Conservation (phyloP, 208 protist genomes). For the Acanthamoeba healyi region DNA sequence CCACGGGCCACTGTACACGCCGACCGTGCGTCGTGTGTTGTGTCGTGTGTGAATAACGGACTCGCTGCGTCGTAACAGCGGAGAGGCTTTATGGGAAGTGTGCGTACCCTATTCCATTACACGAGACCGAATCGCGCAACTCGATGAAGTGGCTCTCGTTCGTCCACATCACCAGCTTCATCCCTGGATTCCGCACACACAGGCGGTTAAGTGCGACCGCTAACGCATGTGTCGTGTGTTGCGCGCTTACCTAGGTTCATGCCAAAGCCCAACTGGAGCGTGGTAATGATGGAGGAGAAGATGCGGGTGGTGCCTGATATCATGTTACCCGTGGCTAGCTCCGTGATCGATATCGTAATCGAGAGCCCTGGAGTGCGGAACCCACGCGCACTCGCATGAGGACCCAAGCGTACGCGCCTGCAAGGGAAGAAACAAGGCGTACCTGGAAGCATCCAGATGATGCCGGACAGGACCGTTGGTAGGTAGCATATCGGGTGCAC, state of each 20-base stretch:
- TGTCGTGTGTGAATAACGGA: too few species aligned
- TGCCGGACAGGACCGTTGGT: not conserved
- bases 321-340: constrained; percentile 65
- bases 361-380: not conserved
- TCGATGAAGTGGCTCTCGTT: not conserved
- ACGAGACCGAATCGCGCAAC: not conserved
- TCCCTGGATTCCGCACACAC: not conserved
- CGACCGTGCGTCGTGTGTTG: not conserved
- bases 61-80: not conserved
- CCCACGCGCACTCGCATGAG: not conserved
- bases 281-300: constrained; percentile 28
- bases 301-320: constrained; percentile 65
- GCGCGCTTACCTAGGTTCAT: constrained; percentile 3
- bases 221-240: too few species aligned
- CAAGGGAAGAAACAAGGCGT: not conserved
- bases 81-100: not conserved
- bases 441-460: constrained; percentile 47
- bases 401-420: not conserved
- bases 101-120: not conserved
- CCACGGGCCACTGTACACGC: not conserved
- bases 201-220: too few species aligned
- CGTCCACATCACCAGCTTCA: constrained; percentile 59
- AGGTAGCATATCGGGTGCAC: constrained; percentile 32
- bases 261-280: constrained; percentile 63
- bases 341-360: constrained; percentile 33